phyloP scores from a whole-genome alignment of 169 alveolate genomes.

The Cryptosporidium canis region DNA sequence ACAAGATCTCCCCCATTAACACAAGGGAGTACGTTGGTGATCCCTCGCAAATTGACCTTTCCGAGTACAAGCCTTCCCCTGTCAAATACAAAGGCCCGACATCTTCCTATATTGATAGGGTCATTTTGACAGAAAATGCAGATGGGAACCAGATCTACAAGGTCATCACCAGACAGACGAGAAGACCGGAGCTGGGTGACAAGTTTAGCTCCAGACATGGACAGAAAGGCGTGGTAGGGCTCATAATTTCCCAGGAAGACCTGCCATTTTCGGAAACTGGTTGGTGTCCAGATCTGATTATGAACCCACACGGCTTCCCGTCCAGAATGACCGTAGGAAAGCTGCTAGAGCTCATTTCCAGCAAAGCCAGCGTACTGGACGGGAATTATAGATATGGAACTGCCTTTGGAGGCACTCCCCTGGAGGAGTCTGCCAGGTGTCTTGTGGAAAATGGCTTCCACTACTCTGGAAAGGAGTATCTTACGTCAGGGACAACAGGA shows the following conservation, averaged over 20 bases:
- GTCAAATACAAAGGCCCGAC: slow-evolving; percentile 84
- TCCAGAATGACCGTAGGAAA: slow-evolving; percentile 99
- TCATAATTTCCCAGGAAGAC: slow-evolving; percentile 96
- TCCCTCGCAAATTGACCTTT: slow-evolving; percentile 74
- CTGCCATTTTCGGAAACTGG: slow-evolving; percentile 99
- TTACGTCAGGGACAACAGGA: slow-evolving; percentile 99
- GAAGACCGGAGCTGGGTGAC: slow-evolving; percentile 98
- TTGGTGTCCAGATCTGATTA: slow-evolving; percentile 99
- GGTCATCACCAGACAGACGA: slow-evolving; percentile 91
- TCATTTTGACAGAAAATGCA: slow-evolving; percentile 90
- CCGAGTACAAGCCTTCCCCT: slow-evolving; percentile 74
- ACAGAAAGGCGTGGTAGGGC: slow-evolving; percentile 99
- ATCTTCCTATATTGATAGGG: slow-evolving; percentile 94
- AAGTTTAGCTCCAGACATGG: slow-evolving; percentile 99
- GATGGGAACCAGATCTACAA: slow-evolving; percentile 92
- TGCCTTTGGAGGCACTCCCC: slow-evolving; percentile 95
- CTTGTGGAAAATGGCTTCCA: slow-evolving; percentile 95
- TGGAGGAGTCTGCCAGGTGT: slow-evolving; percentile 89
- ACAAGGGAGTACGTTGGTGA: slow-evolving; percentile 78
- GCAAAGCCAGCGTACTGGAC: slow-evolving; percentile 94
- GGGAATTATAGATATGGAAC: slow-evolving; percentile 98
- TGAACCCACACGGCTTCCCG: slow-evolving; percentile 99
- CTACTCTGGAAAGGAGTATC: slow-evolving; percentile 90
- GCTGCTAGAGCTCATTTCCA: slow-evolving; percentile 95
- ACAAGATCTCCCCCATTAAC: slow-evolving; percentile 85